Evolutionary conservation across 108 stramenopile genomes (phyloP).

Genomic region (Pseudonitzschia delicatissima): DNA sequence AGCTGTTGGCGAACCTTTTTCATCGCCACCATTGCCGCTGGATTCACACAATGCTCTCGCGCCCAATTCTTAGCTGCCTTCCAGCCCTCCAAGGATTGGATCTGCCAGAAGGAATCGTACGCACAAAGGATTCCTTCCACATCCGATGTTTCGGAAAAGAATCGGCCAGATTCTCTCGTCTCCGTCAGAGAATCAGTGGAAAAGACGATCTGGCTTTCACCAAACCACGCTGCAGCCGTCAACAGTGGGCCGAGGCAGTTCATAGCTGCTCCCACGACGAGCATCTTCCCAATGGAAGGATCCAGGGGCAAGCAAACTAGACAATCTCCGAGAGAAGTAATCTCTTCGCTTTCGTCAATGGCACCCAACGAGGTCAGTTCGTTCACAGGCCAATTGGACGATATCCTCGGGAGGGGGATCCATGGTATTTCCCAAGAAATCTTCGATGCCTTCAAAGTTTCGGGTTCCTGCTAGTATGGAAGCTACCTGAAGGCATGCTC

Average conservation of each 20-base stretch:
- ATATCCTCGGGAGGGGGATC: not conserved
- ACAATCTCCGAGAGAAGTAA: not conserved
- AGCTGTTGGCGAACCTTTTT: not conserved
- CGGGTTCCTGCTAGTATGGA: not conserved
- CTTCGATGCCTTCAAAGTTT: not conserved
- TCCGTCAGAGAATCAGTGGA: no score
- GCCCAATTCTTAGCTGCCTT: conserved; percentile 1
- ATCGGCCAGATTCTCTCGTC: not conserved
- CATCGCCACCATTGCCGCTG: not conserved
- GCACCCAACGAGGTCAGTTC: not conserved
- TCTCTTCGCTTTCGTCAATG: not conserved
- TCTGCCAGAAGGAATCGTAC: conserved; percentile 1
- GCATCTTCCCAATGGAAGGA: conserved; percentile 3
- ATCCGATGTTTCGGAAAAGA: not conserved
- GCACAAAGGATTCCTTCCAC: not conserved
- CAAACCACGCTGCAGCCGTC: not conserved
- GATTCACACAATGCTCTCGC: not conserved
- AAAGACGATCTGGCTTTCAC: not conserved
- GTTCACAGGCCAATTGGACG: not conserved
- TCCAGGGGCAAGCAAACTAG: conserved; percentile 4
- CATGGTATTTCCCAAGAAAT: not conserved
- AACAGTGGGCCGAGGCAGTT: conserved; percentile 6
- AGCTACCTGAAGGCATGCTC: not conserved
- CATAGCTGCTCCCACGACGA: conserved; percentile 4
- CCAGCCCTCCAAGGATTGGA: not conserved